Conservation (phyloP, 129 eudicot genomes). For the Rutidosis leptorrhynchoides region DNA sequence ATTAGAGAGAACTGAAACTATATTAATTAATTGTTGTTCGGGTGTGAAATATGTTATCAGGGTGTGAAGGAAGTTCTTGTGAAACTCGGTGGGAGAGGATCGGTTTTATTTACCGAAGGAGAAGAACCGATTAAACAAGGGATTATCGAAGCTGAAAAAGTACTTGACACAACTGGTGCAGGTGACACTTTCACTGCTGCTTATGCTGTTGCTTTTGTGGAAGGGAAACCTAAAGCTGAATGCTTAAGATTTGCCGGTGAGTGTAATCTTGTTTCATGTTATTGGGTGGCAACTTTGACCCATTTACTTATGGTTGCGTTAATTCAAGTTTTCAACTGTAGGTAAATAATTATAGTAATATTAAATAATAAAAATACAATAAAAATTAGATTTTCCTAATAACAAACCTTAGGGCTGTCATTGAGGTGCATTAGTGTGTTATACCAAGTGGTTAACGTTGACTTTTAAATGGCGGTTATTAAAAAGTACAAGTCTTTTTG, state of each 20-base stretch:
- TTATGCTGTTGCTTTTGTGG: conserved; percentile 90
- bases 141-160: conserved; percentile 72
- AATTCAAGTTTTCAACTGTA: not conserved
- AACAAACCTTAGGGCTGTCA: too few relatives aligned
- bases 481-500: too few relatives aligned
- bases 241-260: conserved; percentile 92
- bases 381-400: too few relatives aligned
- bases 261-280: conserved; percentile 3
- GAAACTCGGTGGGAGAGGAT: conserved; percentile 90
- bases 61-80: conserved; percentile 91
- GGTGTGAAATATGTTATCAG: conserved; percentile 29
- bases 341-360: too few relatives aligned
- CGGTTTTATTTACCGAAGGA: conserved; percentile 72
- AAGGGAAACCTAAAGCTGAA: conserved; percentile 74
- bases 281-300: not conserved
- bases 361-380: too few relatives aligned
- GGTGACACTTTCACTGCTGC: conserved; percentile 99
- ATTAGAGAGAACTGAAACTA: not conserved
- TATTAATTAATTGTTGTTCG: not conserved
- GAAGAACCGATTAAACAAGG: conserved; percentile 77
- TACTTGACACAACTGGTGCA: conserved; percentile 92
- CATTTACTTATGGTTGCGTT: not conserved
- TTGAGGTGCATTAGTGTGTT: too few relatives aligned
- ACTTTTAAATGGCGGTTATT: too few relatives aligned
- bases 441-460: too few relatives aligned